Conservation (phyloP, 1,139 yeast species). For the Suhomyces taliae region DNA sequence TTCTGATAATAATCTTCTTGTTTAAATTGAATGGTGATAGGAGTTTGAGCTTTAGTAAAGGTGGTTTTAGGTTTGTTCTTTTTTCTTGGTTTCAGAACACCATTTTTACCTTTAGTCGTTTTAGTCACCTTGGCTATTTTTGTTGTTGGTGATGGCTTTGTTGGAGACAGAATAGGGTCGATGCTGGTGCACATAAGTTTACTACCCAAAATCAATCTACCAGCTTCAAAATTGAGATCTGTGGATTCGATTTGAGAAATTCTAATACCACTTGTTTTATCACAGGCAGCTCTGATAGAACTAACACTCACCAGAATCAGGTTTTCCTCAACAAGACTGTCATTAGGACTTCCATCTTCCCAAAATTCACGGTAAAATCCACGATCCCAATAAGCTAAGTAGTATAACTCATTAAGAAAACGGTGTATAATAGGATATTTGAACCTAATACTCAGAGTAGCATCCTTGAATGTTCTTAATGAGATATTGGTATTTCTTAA, state of each 20-base stretch:
- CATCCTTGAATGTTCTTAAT: constrained; percentile 21
- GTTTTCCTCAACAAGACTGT: neutral
- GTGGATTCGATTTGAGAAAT: no score
- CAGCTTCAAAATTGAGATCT: neutral
- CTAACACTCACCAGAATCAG: neutral
- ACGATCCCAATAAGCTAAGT: constrained; percentile 30
- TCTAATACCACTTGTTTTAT: no score
- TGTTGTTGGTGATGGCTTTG: no score
- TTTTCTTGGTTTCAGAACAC: no score
- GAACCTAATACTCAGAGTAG: constrained; percentile 14
- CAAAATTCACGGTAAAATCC: neutral
- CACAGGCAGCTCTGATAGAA: neutral
- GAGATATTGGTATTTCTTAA: constrained; percentile 27
- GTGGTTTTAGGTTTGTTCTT: no score
- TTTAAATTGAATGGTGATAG: no score
- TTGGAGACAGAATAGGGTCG: no score
- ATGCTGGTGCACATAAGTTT: no score
- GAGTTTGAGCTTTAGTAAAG: no score
- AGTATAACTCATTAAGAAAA: constrained; percentile 29
- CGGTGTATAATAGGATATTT: constrained; percentile 13
- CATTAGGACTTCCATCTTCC: neutral
- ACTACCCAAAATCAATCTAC: neutral
- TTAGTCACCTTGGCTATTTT: no score
- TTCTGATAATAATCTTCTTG: no score
- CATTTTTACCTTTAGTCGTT: no score